phyloP scores from a whole-genome alignment of 345 rosid species.

The Rhodamnia argentea region DNA sequence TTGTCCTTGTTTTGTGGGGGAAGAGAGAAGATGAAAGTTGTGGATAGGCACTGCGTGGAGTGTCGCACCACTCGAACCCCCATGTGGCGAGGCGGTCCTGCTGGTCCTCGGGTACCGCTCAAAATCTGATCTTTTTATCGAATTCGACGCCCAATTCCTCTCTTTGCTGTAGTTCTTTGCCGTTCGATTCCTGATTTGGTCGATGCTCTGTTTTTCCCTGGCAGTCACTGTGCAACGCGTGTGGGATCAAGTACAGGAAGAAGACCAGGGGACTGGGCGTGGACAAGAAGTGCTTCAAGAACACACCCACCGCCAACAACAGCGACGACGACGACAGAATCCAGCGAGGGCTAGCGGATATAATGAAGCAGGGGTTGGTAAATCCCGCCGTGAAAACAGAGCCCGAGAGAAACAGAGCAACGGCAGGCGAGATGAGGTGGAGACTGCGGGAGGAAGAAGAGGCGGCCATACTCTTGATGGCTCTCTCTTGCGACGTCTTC shows the following conservation, averaged over 20 bases:
- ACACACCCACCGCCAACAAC: neutral
- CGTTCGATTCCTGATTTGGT: neutral
- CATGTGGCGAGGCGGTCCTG: slow-evolving; percentile 86
- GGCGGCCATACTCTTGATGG: slow-evolving; percentile 60
- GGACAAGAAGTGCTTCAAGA: slow-evolving; percentile 12
- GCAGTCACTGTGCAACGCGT: slow-evolving; percentile 85
- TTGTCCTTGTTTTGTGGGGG: neutral
- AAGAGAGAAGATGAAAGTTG: neutral
- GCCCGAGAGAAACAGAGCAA: neutral
- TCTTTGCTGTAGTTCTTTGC: neutral
- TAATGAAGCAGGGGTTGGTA: slow-evolving; percentile 8
- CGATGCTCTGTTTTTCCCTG: neutral
- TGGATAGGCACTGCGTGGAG: slow-evolving; percentile 40
- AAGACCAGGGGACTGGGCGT: slow-evolving; percentile 31
- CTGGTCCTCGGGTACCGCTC: slow-evolving; percentile 58
- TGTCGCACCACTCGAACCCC: slow-evolving; percentile 78
- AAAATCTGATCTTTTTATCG: neutral
- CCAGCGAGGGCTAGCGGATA: neutral
- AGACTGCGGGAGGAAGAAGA: slow-evolving; percentile 51
- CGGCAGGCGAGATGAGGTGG: slow-evolving; percentile 11
- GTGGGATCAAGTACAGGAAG: slow-evolving; percentile 85
- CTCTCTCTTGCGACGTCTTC: slow-evolving; percentile 34
- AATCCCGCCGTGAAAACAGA: neutral
- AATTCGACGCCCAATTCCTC: neutral
- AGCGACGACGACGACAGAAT: neutral